Conservation (phyloP, 129 eudicot species). For the Ambrosia trifida region DNA sequence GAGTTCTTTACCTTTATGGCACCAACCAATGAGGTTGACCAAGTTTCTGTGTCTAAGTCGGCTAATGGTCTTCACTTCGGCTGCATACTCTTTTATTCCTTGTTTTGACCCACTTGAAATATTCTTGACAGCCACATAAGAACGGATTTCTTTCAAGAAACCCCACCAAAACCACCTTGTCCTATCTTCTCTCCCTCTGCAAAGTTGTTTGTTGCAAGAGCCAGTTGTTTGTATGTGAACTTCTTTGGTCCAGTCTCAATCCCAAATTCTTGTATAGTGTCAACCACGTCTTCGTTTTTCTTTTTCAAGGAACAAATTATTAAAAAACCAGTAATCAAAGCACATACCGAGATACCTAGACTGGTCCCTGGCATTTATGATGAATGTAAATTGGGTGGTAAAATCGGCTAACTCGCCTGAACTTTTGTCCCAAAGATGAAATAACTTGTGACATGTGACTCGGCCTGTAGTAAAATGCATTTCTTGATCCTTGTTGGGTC, state of each 20-base stretch:
- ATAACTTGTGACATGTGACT: conserved; percentile 26
- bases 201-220: conserved; percentile 44
- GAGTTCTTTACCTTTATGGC: conserved; percentile 44
- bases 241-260: conserved; percentile 36
- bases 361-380: conserved; percentile 22
- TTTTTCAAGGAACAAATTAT: conserved; percentile 11
- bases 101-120: conserved; percentile 41
- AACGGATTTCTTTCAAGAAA: conserved; percentile 20
- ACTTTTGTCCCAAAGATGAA: conserved; percentile 32
- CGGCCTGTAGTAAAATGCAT: conserved; percentile 30
- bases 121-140: conserved; percentile 32
- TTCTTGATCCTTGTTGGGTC: conserved; percentile 31
- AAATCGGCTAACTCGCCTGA: conserved; percentile 39
- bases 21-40: conserved; percentile 55
- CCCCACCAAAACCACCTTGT: conserved; percentile 36
- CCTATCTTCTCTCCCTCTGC: conserved; percentile 43
- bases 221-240: conserved; percentile 38
- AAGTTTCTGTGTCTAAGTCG: conserved; percentile 46
- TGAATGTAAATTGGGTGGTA: conserved; percentile 34
- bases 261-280: conserved; percentile 26
- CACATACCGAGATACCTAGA: conserved; percentile 10
- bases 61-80: conserved; percentile 52
- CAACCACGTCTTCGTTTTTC: not conserved
- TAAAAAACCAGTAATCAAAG: conserved; percentile 16
- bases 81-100: conserved; percentile 44